Evolutionary conservation across 1,284 basidiomycete genomes (phyloP), one percentile per base, ranked within the genome.

Genomic region (Spongiforma sp.): DNA sequence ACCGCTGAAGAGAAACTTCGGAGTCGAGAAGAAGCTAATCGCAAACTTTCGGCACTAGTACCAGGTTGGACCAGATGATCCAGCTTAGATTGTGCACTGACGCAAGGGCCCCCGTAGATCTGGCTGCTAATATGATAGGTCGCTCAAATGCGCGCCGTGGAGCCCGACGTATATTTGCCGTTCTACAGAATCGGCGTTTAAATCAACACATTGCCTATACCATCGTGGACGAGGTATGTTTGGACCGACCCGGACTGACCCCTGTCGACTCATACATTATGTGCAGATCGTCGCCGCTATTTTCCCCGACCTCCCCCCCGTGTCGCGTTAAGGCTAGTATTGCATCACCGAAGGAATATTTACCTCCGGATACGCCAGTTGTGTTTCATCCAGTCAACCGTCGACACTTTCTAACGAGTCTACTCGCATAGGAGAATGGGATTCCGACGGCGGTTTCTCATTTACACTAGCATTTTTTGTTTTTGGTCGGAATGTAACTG

Each of bases 71-170:
- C 36, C 37, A 74, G 66, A 37, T 59, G 57, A 41, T 55, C 34
- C 30, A 57, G 32, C 33, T 54, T n/a, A 65, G 61, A 32, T 36
- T 11, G 5, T 52, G 43, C 50, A 56, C 59, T 71, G 36, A 72
- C 58, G 21, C 33, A 60, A 55, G 7, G 36, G 59, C 59, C 10
- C 37, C 56, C 39, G 43, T 66, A 95, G 97, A 98, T 72, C 79
- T 98, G 55, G 95, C 94, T 34, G 94, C 96, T 9, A 98, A 97
- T 73, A 94, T 98, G 89, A 97, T 99, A 67, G 97, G 97, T 12
- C 85, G 95, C 30, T 91, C 94, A 3, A 98, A 99, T 75, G 95
- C 96, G 14, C 86, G 95, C 10, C 86, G 95, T 53, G 97, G 96
- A 9, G 95, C 96, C 5, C 85, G 95, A 57, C 85, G 94, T 58